Base-by-base conservation (phyloP, 345 rosid genomes). In the Bretschneidera sinensis region DNA sequence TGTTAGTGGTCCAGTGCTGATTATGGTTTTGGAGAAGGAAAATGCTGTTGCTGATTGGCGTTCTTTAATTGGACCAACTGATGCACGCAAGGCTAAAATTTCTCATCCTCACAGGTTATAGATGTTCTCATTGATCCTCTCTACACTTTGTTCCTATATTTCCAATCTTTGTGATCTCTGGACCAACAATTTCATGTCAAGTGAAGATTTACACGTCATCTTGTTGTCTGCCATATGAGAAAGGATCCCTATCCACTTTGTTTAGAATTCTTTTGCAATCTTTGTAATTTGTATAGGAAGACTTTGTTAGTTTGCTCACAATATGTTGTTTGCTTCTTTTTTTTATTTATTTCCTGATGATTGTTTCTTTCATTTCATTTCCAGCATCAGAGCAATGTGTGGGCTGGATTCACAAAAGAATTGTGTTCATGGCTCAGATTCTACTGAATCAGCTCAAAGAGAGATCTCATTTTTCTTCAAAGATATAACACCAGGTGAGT, bases 401-500 rank as follows among this genome's bases (percentile, higher is more conserved):
- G 92, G 98, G 35, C 56, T 68, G 33, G 82, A 86, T 78, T 77
- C 66, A 5, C 83, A 85, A 71, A 78, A 67, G 53, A 92, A 92
- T 49, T 92, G 92, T 60, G 84, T 88, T 50, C 95, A 85, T 63
- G 95, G 98, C 62, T 92, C 95, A 0, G 96, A 92, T 78, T 92
- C 98, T 48, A 62, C 67, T 52, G 64, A 71, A 63, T 91, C 95
- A 18, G 95, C 92, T 57, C 74, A 72, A 74, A 79, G 96, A 61
- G 92, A 88, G 74, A 86, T 92, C 59, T 62, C 79, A 22, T 85
- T 92, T 77, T 88, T 91, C 87, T 88, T 88, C 68, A 58, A 61
- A 54, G 79, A 80, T 52, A n/a, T n/a, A 23, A 48, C 71, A 50
- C 54, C 75, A 77, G 88, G 94, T 91, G 14, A 33, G 65, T 55